Percentiles rank a stretch among this genome's conserved stretches.
Evolutionary conservation across 805 yeast species (phyloP).

Genomic region (Danielozyma ontarioensis): DNA sequence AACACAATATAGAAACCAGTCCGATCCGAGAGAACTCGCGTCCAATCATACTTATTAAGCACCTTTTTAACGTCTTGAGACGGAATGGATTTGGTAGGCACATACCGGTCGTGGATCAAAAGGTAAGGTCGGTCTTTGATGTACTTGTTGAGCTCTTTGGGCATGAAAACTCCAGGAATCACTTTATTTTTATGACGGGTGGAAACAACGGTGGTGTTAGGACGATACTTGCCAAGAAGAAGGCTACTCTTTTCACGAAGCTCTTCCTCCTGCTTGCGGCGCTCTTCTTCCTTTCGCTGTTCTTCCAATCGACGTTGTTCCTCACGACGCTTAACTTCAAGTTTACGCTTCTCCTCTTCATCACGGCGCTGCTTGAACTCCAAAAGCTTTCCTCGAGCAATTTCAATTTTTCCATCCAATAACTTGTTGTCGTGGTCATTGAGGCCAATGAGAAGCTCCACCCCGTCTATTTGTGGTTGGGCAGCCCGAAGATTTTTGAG

Average conservation of each 20-base stretch:
- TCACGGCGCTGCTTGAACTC: slow-evolving; percentile 27
- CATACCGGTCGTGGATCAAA: slow-evolving; percentile 46
- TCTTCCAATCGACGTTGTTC: background rate
- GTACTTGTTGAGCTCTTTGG: slow-evolving; percentile 42
- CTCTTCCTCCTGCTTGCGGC: slow-evolving; percentile 2
- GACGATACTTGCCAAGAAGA: slow-evolving; percentile 10
- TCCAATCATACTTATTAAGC: slow-evolving; percentile 59
- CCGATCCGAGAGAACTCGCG: slow-evolving; percentile 55
- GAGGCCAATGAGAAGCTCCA: slow-evolving; percentile 46
- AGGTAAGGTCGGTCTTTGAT: slow-evolving; percentile 57
- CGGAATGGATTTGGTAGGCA: slow-evolving; percentile 43
- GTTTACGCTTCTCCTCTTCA: slow-evolving; percentile 14
- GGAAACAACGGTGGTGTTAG: slow-evolving; percentile 33
- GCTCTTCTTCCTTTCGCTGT: slow-evolving; percentile 3
- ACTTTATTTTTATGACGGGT: slow-evolving; percentile 24
- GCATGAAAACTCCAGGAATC: slow-evolving; percentile 36
- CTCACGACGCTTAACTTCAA: background rate
- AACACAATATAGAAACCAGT: slow-evolving; percentile 72
- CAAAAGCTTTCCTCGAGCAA: slow-evolving; percentile 26
- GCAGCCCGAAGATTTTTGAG: slow-evolving; percentile 19
- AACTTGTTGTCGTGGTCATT: slow-evolving; percentile 41
- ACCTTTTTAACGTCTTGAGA: slow-evolving; percentile 56
- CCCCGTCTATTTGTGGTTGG: slow-evolving; percentile 47
- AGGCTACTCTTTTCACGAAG: slow-evolving; percentile 1
- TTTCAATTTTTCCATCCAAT: slow-evolving; percentile 30